Evolutionary conservation across 441 rosid species (phyloP), one percentile per base, ranked within the genome.

Genomic region (Euphorbia neoarborescens): DNA sequence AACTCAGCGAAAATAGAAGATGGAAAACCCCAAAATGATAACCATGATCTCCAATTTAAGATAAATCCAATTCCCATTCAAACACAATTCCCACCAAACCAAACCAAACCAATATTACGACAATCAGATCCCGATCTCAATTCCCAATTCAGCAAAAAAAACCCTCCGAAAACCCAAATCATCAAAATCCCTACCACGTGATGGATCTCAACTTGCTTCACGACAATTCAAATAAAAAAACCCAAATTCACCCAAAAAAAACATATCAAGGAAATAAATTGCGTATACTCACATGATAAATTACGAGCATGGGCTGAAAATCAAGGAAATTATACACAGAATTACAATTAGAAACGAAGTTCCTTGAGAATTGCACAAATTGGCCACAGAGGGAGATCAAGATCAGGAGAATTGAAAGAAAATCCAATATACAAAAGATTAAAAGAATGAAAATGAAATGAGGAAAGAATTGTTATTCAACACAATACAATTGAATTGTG

Each of bases 281-380:
- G 7, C 50, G 50, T 25, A 42, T 51, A 70, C 78, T 77, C 72
- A 82, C 84, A 80, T 50, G 32, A 57, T 63, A 60, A 20, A 53
- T 50, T 54, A 65, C 28, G 72, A 81, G 75, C 76, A 68, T 77
- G 35, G 70, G 68, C 57, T 75, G 53, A 79, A 80, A 77, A 71
- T 71, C 25, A 10, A 46, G 68, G 30, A 75, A 62, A 73, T 12
- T 46, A 54, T 70, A 69, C 73, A 80, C 78, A 80, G 66, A 74
- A 71, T 25, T 11, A 38, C 62, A 51, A 38, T 40, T 30, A 25
- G 56, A 38, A 27, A 25, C 10, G 19, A 34, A 56, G 58, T 24
- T 74, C 73, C 59, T 38, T 14, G 34, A 62, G 35, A 42, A 76
- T 62, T 69, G 22, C 30, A 60, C 38, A 13, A 59, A 27, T 27